Base-by-base conservation (phyloP, 2,329 filamentous ascomycete species). In the Penicillium psychrosexuale region DNA sequence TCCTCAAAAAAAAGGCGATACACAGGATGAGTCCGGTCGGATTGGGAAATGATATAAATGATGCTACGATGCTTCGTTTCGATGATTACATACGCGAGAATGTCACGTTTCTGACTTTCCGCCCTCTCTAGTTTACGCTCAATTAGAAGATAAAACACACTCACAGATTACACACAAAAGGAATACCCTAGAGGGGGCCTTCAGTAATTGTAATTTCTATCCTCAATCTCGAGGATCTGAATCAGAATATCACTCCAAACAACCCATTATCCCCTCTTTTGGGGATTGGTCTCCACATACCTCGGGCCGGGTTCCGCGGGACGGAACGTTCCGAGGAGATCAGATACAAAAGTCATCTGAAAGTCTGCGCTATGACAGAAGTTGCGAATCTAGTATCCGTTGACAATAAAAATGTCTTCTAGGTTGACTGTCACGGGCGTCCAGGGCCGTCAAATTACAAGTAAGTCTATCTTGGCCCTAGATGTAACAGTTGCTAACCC, bases 381-480 rank as follows among this genome's bases (percentile, higher is more conserved):
- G 22, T 5, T 12, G 12, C 17, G 11, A 5, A 47, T 37, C 15
- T n/a, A 9, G 19, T n/a, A 15, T 8, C 0, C 3, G 3, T 9
- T 27, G 7, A 38, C 8, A 34, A 17, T 31, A 12, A 48, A 11
- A 38, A 59, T 57, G 51, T 43, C 51, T 31, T 28, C 56, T 1
- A 53, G 27, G 1, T 55, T 63, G 39, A 62, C 55, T 4, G 22
- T 65, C 2, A 46, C 45, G 7, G 61, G 62, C 19, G 40, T 57
- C 8, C n/a, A 64, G 8, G 60, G 61, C n/a, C 61, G 58, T 9
- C 49, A 55, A 22, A 53, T 65, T 11, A 59, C 53, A 22, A 51
- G 60, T 61, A 52, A 42, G 28, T 28, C 24, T 8, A 4, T 7
- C 22, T 24, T 19, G 5, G 9, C 33, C 28, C 7, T 42, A 13